phyloP scores from a whole-genome alignment of 2,329 filamentous ascomycete species.

The Apiospora koreana region DNA sequence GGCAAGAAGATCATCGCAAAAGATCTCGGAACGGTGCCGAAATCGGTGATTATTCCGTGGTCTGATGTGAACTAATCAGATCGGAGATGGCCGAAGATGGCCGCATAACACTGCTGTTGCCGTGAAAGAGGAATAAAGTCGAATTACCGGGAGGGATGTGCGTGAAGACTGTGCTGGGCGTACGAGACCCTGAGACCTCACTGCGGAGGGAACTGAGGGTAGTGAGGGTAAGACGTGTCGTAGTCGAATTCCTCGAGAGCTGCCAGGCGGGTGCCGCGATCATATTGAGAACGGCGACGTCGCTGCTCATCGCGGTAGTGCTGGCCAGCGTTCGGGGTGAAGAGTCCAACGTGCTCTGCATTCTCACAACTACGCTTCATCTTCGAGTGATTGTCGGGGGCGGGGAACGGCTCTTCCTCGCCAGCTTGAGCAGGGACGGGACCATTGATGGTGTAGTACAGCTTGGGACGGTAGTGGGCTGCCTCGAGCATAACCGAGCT shows the following conservation, averaged over 20 bases:
- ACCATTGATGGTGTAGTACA: slow-evolving; percentile 54
- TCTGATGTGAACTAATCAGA: background rate
- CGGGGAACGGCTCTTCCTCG: slow-evolving; percentile 73
- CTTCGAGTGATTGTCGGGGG: slow-evolving; percentile 82
- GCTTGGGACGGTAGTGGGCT: slow-evolving; percentile 78
- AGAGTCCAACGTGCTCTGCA: slow-evolving; percentile 81
- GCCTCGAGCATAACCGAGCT: slow-evolving; percentile 93
- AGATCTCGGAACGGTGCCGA: slow-evolving; percentile 6
- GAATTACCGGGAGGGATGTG: background rate
- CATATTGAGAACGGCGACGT: slow-evolving; percentile 74
- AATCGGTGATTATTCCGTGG: slow-evolving; percentile 6
- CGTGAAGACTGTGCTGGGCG: background rate
- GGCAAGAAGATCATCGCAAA: slow-evolving; percentile 8
- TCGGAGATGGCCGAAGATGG: background rate
- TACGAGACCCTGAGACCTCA: slow-evolving; percentile 9
- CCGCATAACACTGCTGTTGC: background rate
- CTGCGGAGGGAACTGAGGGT: slow-evolving; percentile 35
- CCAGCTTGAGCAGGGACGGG: slow-evolving; percentile 58
- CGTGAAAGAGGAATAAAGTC: background rate
- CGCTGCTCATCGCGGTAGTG: slow-evolving; percentile 75
- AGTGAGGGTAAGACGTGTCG: slow-evolving; percentile 42
- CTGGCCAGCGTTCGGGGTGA: slow-evolving; percentile 76
- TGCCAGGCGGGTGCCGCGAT: slow-evolving; percentile 76
- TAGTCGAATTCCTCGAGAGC: slow-evolving; percentile 64
- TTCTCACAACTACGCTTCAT: slow-evolving; percentile 87